Base-by-base conservation (phyloP, 1,284 basidiomycete genomes). In the Apiotrichum siamense region DNA sequence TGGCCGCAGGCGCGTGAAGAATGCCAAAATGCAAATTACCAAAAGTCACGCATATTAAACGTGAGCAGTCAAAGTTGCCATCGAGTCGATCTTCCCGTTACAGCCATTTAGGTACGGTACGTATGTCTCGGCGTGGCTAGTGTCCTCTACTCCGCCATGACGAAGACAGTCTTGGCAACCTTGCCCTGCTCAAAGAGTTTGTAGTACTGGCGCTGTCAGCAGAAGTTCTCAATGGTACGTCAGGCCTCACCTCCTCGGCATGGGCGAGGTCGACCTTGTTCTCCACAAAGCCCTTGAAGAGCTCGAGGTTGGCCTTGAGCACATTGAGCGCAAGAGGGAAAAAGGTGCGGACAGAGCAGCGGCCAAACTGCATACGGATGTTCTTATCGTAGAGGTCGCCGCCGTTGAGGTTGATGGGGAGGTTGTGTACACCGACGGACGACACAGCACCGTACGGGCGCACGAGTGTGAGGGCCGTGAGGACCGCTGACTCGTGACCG, bases 261-360 rank as follows among this genome's bases (percentile, higher is more conserved):
- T 75, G 58, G 20, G 62, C 62, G 27, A 71, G 58, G 4, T 57
- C 44, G 36, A 73, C 63, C 40, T 56, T 58, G 54, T 75, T 58
- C 50, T 69, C 63, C 39, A 75, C 66, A 51, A 75, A 74, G 25
- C 57, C 58, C 7, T 50, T 49, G 50, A 73, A 72, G 33, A 73
- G 47, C 26, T 68, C 64, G 25, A 63, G 55, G 57, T 68, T 70
- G 44, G 59, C 54, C 43, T 54, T 41, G 72, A 92, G 72, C 21
- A 91, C 72, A 58, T 84, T 81, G 35, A 87, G 77, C 0, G 87
- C 87, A 49, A 81, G 73, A 3, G 83, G 83, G 59, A 88, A 85
- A 78, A 89, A 83, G 1, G 85, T 82, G 15, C 84, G 79, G 7
- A 88, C 89, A 17, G 88, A 88, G 65, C 90, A 94, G 17, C 90